Evolutionary conservation across 805 yeast genomes (phyloP), one percentile per base, ranked within the genome.

Genomic region (Yarrowia bubula): DNA sequence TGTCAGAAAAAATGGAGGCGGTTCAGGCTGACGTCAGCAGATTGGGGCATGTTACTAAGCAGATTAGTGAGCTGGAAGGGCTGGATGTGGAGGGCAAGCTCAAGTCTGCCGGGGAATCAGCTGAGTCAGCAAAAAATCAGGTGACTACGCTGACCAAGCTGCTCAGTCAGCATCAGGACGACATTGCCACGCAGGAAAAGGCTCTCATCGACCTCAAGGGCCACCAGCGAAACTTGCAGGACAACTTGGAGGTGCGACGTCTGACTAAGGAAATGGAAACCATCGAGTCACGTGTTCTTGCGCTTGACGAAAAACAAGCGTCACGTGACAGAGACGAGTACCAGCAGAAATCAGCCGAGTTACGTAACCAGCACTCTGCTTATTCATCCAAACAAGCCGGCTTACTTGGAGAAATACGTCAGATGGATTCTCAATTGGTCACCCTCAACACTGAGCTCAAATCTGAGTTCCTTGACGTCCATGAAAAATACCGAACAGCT

Each of bases 351-450:
- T 82, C 92, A 1, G 74, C 76, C 47, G 70, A 73, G n/a, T 75
- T 92, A 39, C 77, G 82, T 65, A 77, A 78, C 14, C 72, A 77
- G 42, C 84, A 85, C 63, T 80, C 89, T 14, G 75, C 75, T 4
- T 73, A 89, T 46, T 88, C 86, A 67, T 81, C 92, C 0, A 79
- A 79, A 61, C 85, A 89, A 70, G 89, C 96, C 3, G 86, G 91
- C 11, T 88, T 87, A 69, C 75, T 85, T 22, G 99, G 99, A 18
- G 98, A 93, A 74, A 82, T 90, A 44, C 86, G 86, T 67, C 98
- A 93, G 72, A 79, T 95, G 67, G 84, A 86, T 55, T 90, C 85
- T 68, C 97, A 92, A 71, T 80, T 88, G 5, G 75, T 75, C 22
- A 77, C 81, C 3, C 75, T 89, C 9, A 77, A 80, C 18, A 73